Evolutionary conservation across 768 basidiomycete species (phyloP).

Genomic region (Lyophyllum semitale): DNA sequence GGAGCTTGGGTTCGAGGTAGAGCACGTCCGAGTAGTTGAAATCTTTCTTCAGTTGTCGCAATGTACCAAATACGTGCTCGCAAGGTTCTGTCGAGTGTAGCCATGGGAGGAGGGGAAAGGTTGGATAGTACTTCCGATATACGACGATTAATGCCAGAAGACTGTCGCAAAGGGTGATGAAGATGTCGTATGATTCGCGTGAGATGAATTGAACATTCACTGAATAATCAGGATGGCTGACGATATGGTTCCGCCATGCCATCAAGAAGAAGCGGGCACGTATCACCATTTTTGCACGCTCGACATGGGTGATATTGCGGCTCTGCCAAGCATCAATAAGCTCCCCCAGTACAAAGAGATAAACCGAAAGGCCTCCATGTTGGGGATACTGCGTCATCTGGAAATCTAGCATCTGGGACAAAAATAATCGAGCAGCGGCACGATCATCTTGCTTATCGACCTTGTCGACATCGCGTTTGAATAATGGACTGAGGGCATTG

Average conservation of each 20-base stretch:
- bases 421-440: conserved; percentile 42
- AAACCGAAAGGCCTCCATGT: conserved; percentile 29
- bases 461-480: conserved; percentile 33
- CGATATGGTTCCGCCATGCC: conserved; percentile 26
- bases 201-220: conserved; percentile 30
- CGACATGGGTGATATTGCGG: conserved; percentile 22
- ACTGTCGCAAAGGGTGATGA: conserved; percentile 28
- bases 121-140: conserved; percentile 32
- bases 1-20: conserved; percentile 30
- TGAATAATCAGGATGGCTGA: conserved; percentile 20
- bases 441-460: conserved; percentile 46
- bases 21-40: conserved; percentile 33
- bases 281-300: conserved; percentile 30
- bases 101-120: conserved; percentile 31
- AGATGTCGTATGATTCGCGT: conserved; percentile 33
- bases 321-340: conserved; percentile 40
- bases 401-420: conserved; percentile 28
- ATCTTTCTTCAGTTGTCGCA: conserved; percentile 31
- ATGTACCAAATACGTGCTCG: conserved; percentile 35
- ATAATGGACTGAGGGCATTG: conserved; percentile 20
- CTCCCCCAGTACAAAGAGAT: conserved; percentile 42
- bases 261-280: conserved; percentile 32
- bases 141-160: conserved; percentile 31
- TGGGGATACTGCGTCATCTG: conserved; percentile 24
- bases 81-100: conserved; percentile 31